Evolutionary conservation across 108 stramenopile genomes (phyloP), one percentile per base, ranked within the genome.

Genomic region (Schizochytrium sp.): DNA sequence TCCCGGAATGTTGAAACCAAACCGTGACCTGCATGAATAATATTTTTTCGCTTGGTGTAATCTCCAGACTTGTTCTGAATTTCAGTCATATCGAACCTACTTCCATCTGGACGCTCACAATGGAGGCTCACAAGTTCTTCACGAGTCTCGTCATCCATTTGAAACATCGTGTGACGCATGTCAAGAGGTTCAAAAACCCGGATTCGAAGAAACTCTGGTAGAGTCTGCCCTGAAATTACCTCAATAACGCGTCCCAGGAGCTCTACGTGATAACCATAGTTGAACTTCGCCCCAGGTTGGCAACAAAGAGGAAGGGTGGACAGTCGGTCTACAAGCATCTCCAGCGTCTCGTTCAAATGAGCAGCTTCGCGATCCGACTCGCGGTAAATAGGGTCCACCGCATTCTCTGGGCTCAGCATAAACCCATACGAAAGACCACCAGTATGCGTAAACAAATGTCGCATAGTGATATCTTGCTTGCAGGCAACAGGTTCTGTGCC

Each of bases 101-200:
- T 38, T 17, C 28, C 40, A 53, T 49, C 47, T n/a, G 76, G 64
- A 38, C 28, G 76, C 0, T 83, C 76, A n/a, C 61, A 0, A n/a
- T 89, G 88, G 13, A 87, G 61, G 87, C 42, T 60, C 15, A 88
- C 90, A 46, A 90, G 88, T 17, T 88, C 47, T 38, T 7, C 57
- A 28, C 15, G 13, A 40, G 41, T 53, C 4, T 17, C 19, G 45
- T 59, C 61, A 28, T 87, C 87, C n/a, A 90, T 42, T 19, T 72
- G 72, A 90, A 90, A 90, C 44, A 13, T 17, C 53, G 90, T 90
- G 61, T 87, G 55, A 28, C 28, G 87, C 90, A 90, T 90, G 72
- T 53, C 55, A 17, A 90, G 88, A 10, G 90, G 90, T 10, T 42
- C 28, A 57, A 90, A 46, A 2, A 90, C 88, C n/a, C 88, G 53